Conservation (phyloP, 148 eudicot genomes). For the Mesembryanthemum crystallinum region DNA sequence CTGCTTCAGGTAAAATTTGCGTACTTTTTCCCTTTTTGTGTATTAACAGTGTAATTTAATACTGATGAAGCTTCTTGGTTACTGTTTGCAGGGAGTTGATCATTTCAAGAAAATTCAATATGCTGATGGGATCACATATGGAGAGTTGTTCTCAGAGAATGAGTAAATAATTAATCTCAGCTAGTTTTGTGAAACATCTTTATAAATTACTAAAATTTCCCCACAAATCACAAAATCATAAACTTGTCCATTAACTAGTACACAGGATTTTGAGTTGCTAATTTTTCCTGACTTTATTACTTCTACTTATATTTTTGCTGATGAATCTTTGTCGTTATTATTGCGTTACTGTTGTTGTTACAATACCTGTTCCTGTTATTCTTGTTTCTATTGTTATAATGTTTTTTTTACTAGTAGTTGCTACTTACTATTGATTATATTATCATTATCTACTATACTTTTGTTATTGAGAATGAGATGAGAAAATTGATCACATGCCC, state of each 20-base stretch:
- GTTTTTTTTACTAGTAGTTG: too few relatives aligned
- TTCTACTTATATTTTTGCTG: neutral
- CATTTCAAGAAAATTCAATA: slow-evolving; percentile 97
- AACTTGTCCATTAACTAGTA: neutral
- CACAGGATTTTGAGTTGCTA: neutral
- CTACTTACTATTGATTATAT: too few relatives aligned
- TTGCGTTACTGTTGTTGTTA: neutral
- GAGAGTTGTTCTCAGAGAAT: slow-evolving; percentile 94
- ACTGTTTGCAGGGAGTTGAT: slow-evolving; percentile 77
- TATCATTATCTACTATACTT: too few relatives aligned
- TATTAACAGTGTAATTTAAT: slow-evolving; percentile 9
- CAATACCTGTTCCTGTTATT: neutral
- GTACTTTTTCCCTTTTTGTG: neutral
- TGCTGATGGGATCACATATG: slow-evolving; percentile 95
- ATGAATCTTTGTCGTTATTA: neutral
- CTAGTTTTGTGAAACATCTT: neutral
- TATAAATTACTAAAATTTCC: neutral
- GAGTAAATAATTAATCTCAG: slow-evolving; percentile 48
- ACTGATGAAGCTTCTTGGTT: slow-evolving; percentile 27
- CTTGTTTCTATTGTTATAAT: neutral
- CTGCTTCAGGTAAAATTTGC: slow-evolving; percentile 76
- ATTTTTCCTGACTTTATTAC: neutral
- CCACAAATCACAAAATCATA: neutral
- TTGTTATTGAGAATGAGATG: too few relatives aligned
- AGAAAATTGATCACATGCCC: too few relatives aligned